These are phyloP conservation scores for Puccinia coronata DNA, from an alignment of 1,284 basidiomycete genomes.

Conservation along the genomic window DNA sequence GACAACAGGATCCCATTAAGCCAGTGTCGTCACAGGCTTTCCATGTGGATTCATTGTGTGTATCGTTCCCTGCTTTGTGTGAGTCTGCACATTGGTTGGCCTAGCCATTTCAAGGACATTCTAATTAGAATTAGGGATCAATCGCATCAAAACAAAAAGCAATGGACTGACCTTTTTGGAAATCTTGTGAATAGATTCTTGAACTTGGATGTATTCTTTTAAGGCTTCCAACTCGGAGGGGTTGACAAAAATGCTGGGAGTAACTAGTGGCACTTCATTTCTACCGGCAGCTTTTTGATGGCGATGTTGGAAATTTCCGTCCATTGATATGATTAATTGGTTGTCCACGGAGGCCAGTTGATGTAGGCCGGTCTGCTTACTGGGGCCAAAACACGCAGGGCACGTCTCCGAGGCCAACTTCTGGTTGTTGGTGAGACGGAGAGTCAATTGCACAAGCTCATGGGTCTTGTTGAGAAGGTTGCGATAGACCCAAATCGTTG, in stretches of 20 bases:
- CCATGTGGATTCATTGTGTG: background rate
- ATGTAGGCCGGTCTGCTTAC: background rate
- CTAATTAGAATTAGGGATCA: background rate
- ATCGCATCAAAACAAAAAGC: background rate
- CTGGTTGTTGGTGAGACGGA: no score
- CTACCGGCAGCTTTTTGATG: background rate
- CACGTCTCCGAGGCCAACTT: background rate
- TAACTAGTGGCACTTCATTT: no score
- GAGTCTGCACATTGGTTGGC: background rate
- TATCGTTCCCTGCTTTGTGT: no score
- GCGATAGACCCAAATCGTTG: no score
- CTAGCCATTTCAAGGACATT: background rate
- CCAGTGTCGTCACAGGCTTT: no score
- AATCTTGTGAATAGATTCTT: background rate
- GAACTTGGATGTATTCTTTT: background rate
- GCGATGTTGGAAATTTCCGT: no score
- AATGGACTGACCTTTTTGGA: background rate
- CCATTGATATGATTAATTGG: background rate
- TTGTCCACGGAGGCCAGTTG: background rate
- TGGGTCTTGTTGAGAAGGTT: no score
- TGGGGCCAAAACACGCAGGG: conserved; percentile 3
- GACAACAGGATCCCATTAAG: no score
- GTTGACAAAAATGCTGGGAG: background rate
- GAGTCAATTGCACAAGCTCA: no score
- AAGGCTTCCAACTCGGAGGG: background rate